Evolutionary conservation across 2,329 filamentous ascomycete genomes (phyloP).

Genomic region (Exophiala aquamarina): DNA sequence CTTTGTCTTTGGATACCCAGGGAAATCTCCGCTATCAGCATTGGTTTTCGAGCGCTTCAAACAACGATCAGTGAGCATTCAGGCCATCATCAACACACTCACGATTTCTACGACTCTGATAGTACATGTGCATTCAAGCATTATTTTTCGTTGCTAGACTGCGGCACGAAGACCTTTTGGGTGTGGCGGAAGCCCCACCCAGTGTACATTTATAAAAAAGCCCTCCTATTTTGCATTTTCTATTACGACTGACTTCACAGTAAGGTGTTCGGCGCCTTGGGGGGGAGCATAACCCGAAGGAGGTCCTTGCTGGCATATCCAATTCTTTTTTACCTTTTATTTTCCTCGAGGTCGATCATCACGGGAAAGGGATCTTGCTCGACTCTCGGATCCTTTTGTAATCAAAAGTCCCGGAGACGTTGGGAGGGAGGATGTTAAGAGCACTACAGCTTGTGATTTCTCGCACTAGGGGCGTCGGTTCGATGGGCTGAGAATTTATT

Average conservation of each 20-base stretch:
- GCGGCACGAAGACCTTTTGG: slow-evolving; percentile 14
- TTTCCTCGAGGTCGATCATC: too few relatives aligned
- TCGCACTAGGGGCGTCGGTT: too few relatives aligned
- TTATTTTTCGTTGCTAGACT: slow-evolving; percentile 20
- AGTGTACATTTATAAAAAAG: slow-evolving; percentile 28
- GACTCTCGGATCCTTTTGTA: too few relatives aligned
- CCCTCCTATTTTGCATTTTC: slow-evolving; percentile 22
- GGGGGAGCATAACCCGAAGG: background rate
- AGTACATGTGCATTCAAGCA: slow-evolving; percentile 23
- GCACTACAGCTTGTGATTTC: too few relatives aligned
- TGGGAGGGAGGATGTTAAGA: too few relatives aligned
- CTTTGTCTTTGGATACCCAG: slow-evolving; percentile 17
- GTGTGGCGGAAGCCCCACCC: slow-evolving; percentile 13
- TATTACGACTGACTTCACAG: slow-evolving; percentile 22
- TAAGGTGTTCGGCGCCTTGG: slow-evolving; percentile 24
- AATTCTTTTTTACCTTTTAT: too few relatives aligned
- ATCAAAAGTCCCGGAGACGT: too few relatives aligned
- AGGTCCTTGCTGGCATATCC: too few relatives aligned
- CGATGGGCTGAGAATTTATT: too few relatives aligned
- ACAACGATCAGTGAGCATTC: background rate
- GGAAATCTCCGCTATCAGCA: slow-evolving; percentile 2
- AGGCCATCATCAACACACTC: slow-evolving; percentile 13
- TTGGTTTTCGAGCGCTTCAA: background rate
- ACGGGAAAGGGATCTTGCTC: too few relatives aligned
- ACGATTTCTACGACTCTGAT: slow-evolving; percentile 24